phyloP scores from a whole-genome alignment of 2,329 filamentous ascomycete genomes.

The Dothiorella sarmentorum region DNA sequence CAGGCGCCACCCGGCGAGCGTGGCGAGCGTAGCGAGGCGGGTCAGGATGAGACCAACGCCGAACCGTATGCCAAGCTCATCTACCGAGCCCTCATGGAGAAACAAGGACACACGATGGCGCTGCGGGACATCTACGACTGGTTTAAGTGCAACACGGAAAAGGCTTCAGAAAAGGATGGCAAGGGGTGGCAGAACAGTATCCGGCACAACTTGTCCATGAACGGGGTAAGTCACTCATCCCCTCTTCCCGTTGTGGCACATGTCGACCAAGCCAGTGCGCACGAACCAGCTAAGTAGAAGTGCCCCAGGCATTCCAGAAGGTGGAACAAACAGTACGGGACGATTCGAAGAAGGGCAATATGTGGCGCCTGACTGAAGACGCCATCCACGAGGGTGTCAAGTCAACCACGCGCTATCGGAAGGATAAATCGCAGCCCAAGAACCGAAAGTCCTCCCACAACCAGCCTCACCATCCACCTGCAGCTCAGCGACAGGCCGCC shows the following conservation, averaged over 20 bases:
- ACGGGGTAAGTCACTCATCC: constrained; percentile 61
- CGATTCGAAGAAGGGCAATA: constrained; percentile 62
- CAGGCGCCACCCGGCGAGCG: background rate
- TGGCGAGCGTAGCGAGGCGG: background rate
- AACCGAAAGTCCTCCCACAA: constrained; percentile 8
- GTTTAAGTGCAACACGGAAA: constrained; percentile 79
- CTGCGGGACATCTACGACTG: constrained; percentile 87
- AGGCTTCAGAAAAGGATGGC: constrained; percentile 56
- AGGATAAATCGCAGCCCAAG: constrained; percentile 31
- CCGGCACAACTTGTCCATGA: constrained; percentile 94
- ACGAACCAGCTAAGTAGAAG: background rate
- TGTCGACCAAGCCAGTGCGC: constrained; percentile 21
- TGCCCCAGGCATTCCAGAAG: constrained; percentile 54
- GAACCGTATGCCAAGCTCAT: constrained; percentile 82
- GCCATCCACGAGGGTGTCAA: constrained; percentile 70
- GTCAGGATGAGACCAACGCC: constrained; percentile 24
- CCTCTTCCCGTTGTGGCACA: constrained; percentile 16
- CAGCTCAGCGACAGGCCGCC: constrained; percentile 42
- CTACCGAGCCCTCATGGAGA: constrained; percentile 68
- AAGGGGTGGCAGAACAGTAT: constrained; percentile 93
- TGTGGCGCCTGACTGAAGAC: constrained; percentile 73
- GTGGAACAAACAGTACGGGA: constrained; percentile 43
- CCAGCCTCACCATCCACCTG: constrained; percentile 24
- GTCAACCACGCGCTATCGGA: constrained; percentile 68
- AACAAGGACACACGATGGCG: constrained; percentile 65